Percentiles rank a stretch among this genome's conserved stretches.
These are phyloP conservation scores for Botrytis galanthina DNA, from an alignment of 2,329 filamentous ascomycete genomes.

Conservation along the genomic window DNA sequence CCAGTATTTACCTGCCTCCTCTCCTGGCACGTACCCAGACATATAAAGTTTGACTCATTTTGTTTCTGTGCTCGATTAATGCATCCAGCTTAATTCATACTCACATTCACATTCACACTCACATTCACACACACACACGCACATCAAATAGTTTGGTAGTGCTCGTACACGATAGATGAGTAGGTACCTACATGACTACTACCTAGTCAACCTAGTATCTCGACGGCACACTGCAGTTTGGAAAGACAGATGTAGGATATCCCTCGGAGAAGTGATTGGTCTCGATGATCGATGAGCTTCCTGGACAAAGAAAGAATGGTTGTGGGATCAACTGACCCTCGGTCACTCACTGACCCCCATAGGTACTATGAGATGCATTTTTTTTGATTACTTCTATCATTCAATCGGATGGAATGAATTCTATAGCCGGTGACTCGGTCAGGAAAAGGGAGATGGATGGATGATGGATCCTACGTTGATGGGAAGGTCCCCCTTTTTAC, in stretches of 20 bases:
- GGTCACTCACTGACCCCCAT: neutral
- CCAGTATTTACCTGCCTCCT: neutral
- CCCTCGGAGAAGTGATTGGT: neutral
- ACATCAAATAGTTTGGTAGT: neutral
- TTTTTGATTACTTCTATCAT: neutral
- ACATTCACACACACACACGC: too few species aligned
- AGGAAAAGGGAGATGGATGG: neutral
- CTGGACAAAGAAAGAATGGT: neutral
- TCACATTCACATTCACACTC: too few species aligned
- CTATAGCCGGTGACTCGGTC: conserved; percentile 18
- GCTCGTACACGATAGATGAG: neutral
- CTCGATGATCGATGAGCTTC: neutral
- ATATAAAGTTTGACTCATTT: conserved; percentile 2
- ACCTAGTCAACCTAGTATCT: neutral
- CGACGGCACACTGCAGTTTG: neutral
- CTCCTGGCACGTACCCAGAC: neutral
- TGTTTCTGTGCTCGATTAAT: neutral
- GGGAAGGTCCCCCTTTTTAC: neutral
- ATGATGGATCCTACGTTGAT: neutral
- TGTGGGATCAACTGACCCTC: conserved; percentile 9
- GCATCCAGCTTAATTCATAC: neutral
- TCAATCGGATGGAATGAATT: conserved; percentile 13
- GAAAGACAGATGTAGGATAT: neutral
- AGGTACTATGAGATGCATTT: neutral
- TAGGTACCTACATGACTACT: neutral